Base-by-base conservation (phyloP, 805 yeast genomes). In the Candida ortonii region DNA sequence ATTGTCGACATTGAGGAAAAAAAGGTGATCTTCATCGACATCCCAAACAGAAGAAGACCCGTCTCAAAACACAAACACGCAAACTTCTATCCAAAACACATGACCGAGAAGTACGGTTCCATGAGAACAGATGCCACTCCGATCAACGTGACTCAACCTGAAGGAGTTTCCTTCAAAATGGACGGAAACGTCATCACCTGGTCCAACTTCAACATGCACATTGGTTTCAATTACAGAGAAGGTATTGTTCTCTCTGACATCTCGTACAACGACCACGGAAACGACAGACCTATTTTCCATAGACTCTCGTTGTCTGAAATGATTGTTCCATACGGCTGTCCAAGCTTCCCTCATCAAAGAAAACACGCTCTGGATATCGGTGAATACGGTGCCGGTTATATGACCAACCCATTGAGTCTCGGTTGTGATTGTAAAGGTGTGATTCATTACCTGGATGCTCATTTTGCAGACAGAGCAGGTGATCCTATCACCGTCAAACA, bases 351-450 rank as follows among this genome's bases (percentile, higher is more conserved):
- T 36, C 90, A 83, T 58, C 88, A 83, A 55, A 72, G 93, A 65
- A 84, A 84, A 62, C 93, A 84, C 52, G 93, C 93, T 27, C 76
- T 84, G 62, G 93, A 84, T 63, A 77, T 84, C 47, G 93, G 93
- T 59, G 93, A 84, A 61, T 83, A 83, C 57, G 93, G 93, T 65
- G 90, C 88, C 43, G 93, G 93, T 54, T 76, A 77, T 67, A 78
- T 84, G 79, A 80, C 93, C 34, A 84, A 84, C 63, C 84, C 89
- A 21, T 69, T 84, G 46, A 65, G 82, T 14, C 70, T 83, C 36
- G 90, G 90, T 25, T 84, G 93, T 59, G 93, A 84, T 61, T 84
- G 93, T 67, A 83, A 84, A 60, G 93, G 93, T 57, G 86, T 77
- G 28, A 84, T 84, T 50, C 89, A 84, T 59, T 84, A 84, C 64